Conservation (phyloP, 495 filamentous ascomycete genomes). For the Xylaria acuta region DNA sequence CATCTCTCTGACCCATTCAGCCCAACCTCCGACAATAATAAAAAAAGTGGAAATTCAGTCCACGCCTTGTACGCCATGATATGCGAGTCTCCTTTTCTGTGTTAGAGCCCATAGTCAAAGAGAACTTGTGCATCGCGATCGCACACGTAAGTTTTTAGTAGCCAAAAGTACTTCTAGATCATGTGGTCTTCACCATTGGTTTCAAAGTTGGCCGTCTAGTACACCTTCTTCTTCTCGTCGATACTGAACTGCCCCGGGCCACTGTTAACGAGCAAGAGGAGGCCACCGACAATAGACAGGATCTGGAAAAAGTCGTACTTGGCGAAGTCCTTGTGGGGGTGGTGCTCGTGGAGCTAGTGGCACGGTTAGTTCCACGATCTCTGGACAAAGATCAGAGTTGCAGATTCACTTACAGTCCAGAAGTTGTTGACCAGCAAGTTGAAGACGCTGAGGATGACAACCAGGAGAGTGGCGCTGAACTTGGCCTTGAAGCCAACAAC, state of each 20-base stretch:
- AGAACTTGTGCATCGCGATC: slow-evolving; percentile 14
- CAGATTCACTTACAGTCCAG: slow-evolving; percentile 85
- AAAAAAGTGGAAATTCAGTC: slow-evolving; percentile 22
- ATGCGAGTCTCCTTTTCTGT: slow-evolving; percentile 27
- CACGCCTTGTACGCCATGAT: slow-evolving; percentile 28
- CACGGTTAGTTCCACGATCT: neutral
- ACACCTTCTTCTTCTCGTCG: slow-evolving; percentile 99
- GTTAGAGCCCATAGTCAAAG: slow-evolving; percentile 16
- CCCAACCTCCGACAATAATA: slow-evolving; percentile 17
- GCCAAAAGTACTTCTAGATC: slow-evolving; percentile 26
- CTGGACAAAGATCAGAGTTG: neutral
- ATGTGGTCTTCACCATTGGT: slow-evolving; percentile 8
- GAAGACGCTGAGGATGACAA: slow-evolving; percentile 93
- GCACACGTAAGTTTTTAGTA: slow-evolving; percentile 19
- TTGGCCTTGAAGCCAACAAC: slow-evolving; percentile 99
- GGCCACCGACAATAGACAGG: slow-evolving; percentile 95
- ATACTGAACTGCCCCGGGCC: slow-evolving; percentile 96
- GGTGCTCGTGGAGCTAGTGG: slow-evolving; percentile 90
- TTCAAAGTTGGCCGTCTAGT: slow-evolving; percentile 58
- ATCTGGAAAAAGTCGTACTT: slow-evolving; percentile 99
- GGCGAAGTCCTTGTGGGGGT: slow-evolving; percentile 99
- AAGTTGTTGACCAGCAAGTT: slow-evolving; percentile 99
- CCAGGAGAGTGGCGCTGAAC: slow-evolving; percentile 92
- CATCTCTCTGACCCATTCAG: slow-evolving; percentile 17
- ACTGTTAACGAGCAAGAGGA: slow-evolving; percentile 96